A percentile compares a stretch with the other conserved stretches of the same genome.
These are phyloP conservation scores for Colletotrichum phormii DNA, from an alignment of 2,329 filamentous ascomycete species.

Conservation along the genomic window DNA sequence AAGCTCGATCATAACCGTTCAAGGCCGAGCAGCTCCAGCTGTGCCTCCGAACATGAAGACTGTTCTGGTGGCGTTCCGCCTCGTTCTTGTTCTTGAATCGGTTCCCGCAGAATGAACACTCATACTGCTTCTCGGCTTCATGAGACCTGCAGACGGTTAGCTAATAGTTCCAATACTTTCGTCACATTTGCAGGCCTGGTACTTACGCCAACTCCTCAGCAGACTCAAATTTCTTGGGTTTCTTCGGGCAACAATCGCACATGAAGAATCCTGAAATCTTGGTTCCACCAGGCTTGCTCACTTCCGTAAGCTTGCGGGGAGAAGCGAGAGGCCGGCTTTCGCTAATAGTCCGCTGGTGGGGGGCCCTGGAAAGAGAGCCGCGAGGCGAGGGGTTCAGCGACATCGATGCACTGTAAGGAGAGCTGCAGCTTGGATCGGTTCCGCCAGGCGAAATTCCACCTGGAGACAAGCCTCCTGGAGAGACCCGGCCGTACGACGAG, in stretches of 20 bases:
- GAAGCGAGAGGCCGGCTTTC: slow-evolving; percentile 55
- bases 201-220: slow-evolving; percentile 85
- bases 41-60: slow-evolving; percentile 89
- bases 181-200: background rate
- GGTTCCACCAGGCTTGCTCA: slow-evolving; percentile 58
- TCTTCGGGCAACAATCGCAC: slow-evolving; percentile 97
- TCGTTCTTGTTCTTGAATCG: slow-evolving; percentile 99
- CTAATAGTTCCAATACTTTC: background rate
- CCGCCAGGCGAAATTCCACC: slow-evolving; percentile 63
- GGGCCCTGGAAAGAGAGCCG: slow-evolving; percentile 55
- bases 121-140: slow-evolving; percentile 96
- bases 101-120: slow-evolving; percentile 91
- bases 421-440: slow-evolving; percentile 54
- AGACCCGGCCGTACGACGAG: slow-evolving; percentile 57
- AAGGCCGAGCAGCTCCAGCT: slow-evolving; percentile 98
- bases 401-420: slow-evolving; percentile 61
- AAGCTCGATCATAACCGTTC: slow-evolving; percentile 81
- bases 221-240: slow-evolving; percentile 94
- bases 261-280: slow-evolving; percentile 69
- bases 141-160: slow-evolving; percentile 72
- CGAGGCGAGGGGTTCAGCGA: slow-evolving; percentile 63
- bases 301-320: slow-evolving; percentile 63
- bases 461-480: slow-evolving; percentile 56
- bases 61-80: slow-evolving; percentile 95
- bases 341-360: slow-evolving; percentile 60